Conservation (phyloP, 306 rosid genomes). For the Crotalaria pallida region DNA sequence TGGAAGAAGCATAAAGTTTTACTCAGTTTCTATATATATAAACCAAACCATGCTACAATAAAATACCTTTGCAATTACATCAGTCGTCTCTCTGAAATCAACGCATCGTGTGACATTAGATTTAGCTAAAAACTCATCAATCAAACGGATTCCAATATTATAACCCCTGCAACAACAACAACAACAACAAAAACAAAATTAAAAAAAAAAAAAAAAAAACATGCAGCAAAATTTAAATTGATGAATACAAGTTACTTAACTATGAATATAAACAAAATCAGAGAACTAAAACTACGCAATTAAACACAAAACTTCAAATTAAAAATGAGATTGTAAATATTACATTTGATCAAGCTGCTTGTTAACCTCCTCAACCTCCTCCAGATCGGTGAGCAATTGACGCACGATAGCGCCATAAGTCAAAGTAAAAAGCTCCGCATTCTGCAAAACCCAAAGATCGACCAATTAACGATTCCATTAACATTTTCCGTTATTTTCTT, state of each 20-base stretch:
- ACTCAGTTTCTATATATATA: not conserved
- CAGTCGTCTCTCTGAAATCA: slow-evolving; percentile 93
- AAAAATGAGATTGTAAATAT: not conserved
- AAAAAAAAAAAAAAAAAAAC: slow-evolving; percentile 2
- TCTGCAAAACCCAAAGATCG: slow-evolving; percentile 36
- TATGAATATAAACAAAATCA: not conserved
- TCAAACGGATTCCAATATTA: slow-evolving; percentile 85
- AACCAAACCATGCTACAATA: not conserved
- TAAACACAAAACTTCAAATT: not conserved
- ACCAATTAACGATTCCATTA: not conserved
- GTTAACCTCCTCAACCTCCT: slow-evolving; percentile 98
- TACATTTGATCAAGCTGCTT: slow-evolving; percentile 98
- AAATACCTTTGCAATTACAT: slow-evolving; percentile 94
- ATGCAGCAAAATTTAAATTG: not conserved
- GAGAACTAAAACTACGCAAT: not conserved
- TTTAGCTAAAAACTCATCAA: slow-evolving; percentile 97
- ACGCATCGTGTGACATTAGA: slow-evolving; percentile 91
- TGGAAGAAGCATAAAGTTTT: not conserved
- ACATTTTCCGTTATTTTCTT: not conserved
- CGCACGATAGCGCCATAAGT: slow-evolving; percentile 99
- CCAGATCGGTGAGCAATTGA: slow-evolving; percentile 96
- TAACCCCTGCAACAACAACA: slow-evolving; percentile 66
- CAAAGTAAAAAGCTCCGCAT: slow-evolving; percentile 90
- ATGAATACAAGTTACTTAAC: not conserved
- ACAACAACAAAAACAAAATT: not conserved